A percentile compares a stretch with the other conserved stretches of the same genome.
Evolutionary conservation across 768 basidiomycete species (phyloP).

Genomic region (Auricularia sp.): DNA sequence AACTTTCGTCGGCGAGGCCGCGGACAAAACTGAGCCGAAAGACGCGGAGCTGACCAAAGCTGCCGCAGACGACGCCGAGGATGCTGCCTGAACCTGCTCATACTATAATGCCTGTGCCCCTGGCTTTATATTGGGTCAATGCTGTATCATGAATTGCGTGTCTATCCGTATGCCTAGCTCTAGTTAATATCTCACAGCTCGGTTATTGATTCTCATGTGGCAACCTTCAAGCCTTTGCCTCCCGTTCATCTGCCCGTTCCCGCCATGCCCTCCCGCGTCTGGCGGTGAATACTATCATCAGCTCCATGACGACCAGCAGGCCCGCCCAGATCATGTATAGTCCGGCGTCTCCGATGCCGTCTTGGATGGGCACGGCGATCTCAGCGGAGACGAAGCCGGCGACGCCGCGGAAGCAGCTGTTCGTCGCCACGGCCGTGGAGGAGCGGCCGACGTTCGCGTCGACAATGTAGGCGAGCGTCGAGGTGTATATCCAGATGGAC

Average conservation of each 20-base stretch:
- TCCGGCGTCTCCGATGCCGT: conserved; percentile 69
- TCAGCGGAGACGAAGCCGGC: conserved; percentile 62
- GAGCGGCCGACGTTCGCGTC: conserved; percentile 73
- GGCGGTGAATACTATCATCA: conserved; percentile 50
- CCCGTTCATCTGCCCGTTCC: conserved; percentile 34
- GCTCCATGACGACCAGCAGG: conserved; percentile 41
- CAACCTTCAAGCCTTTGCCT: conserved; percentile 16
- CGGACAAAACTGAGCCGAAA: conserved; percentile 44
- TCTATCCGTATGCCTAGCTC: too few relatives aligned
- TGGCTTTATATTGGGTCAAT: not conserved
- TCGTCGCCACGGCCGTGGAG: conserved; percentile 42
- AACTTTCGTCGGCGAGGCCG: conserved; percentile 40
- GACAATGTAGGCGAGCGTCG: conserved; percentile 74
- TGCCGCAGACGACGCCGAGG: not conserved
- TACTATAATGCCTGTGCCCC: not conserved
- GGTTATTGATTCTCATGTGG: not conserved
- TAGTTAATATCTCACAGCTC: not conserved
- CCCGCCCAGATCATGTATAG: conserved; percentile 61
- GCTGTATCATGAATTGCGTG: too few relatives aligned
- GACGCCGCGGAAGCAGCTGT: conserved; percentile 65
- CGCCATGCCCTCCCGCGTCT: conserved; percentile 55
- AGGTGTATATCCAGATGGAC: conserved; percentile 56
- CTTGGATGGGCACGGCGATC: conserved; percentile 55
- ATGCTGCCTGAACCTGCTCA: not conserved
- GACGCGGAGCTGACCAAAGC: conserved; percentile 35